Percentiles rank a stretch among this genome's conserved stretches.
Conservation (phyloP, 306 rosid species). For the Herpetospermum pedunculosum region DNA sequence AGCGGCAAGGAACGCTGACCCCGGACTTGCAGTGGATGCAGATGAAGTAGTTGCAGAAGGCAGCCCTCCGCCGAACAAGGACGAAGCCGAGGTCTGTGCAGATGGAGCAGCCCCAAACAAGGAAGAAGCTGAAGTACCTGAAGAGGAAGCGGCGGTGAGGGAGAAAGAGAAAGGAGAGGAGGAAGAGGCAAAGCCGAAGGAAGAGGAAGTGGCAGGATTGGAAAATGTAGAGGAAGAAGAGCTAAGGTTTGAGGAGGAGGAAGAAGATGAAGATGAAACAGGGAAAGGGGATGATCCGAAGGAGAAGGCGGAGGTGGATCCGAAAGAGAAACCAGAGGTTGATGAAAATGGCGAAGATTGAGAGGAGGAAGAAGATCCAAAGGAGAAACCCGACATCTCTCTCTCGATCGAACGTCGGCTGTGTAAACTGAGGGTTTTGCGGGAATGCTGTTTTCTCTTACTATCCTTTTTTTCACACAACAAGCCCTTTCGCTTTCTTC, state of each 20-base stretch:
- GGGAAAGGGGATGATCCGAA: constrained; percentile 20
- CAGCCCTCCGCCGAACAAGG: background rate
- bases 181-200: constrained; percentile 20
- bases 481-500: too few species aligned
- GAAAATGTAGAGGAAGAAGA: constrained; percentile 23
- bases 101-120: constrained; percentile 10
- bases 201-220: constrained; percentile 11
- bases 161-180: constrained; percentile 16
- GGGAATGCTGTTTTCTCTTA: too few species aligned
- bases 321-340: constrained; percentile 10
- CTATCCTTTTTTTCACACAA: too few species aligned
- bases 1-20: background rate
- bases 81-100: background rate
- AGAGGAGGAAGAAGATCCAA: constrained; percentile 26
- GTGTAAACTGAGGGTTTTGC: background rate
- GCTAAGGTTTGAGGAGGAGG: constrained; percentile 28
- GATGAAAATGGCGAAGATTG: constrained; percentile 18
- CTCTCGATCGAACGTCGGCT: background rate
- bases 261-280: constrained; percentile 9
- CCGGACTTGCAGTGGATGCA: background rate
- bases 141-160: background rate
- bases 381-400: constrained; percentile 55
- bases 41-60: background rate
- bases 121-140: constrained; percentile 5
- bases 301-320: constrained; percentile 17